Conservation (phyloP, 768 basidiomycete species). For the Calocera viscosa region DNA sequence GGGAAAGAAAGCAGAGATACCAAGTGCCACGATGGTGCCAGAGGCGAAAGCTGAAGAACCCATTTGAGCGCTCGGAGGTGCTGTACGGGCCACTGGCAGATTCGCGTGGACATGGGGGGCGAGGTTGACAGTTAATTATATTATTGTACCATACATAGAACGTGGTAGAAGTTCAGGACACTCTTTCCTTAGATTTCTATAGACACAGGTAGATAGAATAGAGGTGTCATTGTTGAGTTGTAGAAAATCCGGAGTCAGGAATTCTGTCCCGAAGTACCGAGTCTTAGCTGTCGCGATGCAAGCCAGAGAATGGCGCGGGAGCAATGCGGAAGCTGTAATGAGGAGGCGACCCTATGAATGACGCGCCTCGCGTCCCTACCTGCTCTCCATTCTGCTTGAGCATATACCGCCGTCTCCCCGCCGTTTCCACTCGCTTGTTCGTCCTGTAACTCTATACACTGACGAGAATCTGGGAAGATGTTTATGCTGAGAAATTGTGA, state of each 20-base stretch:
- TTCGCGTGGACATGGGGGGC: too few relatives aligned
- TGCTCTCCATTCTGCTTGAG: background rate
- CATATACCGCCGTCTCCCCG: background rate
- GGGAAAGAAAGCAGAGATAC: slow-evolving; percentile 35
- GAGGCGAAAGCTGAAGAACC: background rate
- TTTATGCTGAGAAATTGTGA: slow-evolving; percentile 73
- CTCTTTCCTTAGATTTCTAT: too few relatives aligned
- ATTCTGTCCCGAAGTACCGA: too few relatives aligned
- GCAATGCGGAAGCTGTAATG: background rate
- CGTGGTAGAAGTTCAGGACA: too few relatives aligned
- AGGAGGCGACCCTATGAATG: background rate
- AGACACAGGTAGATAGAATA: too few relatives aligned
- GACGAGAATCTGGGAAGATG: slow-evolving; percentile 36
- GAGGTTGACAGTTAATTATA: too few relatives aligned
- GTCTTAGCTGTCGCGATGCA: too few relatives aligned
- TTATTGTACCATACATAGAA: too few relatives aligned
- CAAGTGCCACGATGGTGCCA: background rate
- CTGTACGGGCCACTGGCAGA: too few relatives aligned
- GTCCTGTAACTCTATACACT: background rate
- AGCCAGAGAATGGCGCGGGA: background rate
- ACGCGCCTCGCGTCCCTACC: slow-evolving; percentile 6
- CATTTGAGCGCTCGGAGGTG: background rate
- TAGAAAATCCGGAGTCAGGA: too few relatives aligned
- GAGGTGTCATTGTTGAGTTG: too few relatives aligned
- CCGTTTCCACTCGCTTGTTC: background rate